Evolutionary conservation across 2,329 filamentous ascomycete species (phyloP).

Genomic region (Fusarium cicatricum): DNA sequence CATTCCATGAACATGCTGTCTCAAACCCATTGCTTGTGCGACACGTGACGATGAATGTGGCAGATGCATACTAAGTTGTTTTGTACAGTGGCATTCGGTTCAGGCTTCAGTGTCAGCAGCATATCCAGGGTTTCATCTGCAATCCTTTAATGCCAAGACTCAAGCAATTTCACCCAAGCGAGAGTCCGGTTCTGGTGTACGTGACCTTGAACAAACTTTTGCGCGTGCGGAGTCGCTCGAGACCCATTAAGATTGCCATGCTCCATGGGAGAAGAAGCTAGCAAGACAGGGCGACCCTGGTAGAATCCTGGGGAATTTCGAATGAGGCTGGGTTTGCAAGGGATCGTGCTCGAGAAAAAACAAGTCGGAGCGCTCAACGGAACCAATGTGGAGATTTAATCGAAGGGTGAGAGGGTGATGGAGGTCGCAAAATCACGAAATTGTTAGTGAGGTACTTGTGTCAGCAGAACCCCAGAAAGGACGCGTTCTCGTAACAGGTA

Average conservation of each 20-base stretch:
- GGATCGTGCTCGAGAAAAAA: constrained; percentile 24
- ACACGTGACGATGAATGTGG: neutral
- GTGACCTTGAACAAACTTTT: constrained; percentile 1
- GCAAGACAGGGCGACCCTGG: constrained; percentile 26
- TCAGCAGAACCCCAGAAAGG: constrained; percentile 27
- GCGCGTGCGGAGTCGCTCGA: constrained; percentile 20
- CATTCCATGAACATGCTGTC: constrained; percentile 16
- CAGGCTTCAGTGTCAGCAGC: neutral
- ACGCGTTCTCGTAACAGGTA: constrained; percentile 42
- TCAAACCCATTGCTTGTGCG: constrained; percentile 7
- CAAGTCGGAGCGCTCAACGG: constrained; percentile 9
- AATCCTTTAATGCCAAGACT: constrained; percentile 2
- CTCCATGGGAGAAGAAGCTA: constrained; percentile 18
- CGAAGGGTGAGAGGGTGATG: constrained; percentile 1
- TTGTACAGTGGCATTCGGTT: neutral
- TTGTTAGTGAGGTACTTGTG: constrained; percentile 52
- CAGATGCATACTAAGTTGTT: neutral
- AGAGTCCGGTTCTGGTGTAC: neutral
- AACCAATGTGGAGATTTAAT: constrained; percentile 21
- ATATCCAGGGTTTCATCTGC: constrained; percentile 1
- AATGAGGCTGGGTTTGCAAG: constrained; percentile 30
- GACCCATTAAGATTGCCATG: constrained; percentile 13
- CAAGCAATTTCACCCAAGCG: constrained; percentile 14
- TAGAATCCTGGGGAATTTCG: constrained; percentile 30
- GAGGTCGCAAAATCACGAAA: constrained; percentile 36